Evolutionary conservation across 768 basidiomycete genomes (phyloP), one percentile per base, ranked within the genome.

Genomic region (Trametes cubensis): DNA sequence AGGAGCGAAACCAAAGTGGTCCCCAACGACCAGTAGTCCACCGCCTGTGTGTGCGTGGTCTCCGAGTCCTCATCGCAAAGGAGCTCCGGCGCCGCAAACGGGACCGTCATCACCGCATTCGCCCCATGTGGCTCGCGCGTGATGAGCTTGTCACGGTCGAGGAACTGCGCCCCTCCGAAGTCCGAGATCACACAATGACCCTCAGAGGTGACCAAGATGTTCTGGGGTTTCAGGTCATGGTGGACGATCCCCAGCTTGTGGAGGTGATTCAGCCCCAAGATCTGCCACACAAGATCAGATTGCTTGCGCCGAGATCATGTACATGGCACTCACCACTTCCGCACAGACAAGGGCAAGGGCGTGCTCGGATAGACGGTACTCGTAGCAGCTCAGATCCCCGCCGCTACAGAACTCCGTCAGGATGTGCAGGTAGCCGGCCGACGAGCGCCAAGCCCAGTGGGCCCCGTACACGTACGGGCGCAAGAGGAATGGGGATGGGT

Each of bases 141-240:
- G 26, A 69, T 40, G 14, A 11, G n/a, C 13, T 66, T 80, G 75
- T 39, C 78, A 75, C 62, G 78, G 78, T 44, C 75, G 72, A 82
- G 79, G 49, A 81, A 76, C 40, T 59, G 56, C 1, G 82, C 80
- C n/a, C 82, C 70, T 4, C 84, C 84, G 66, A 82, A 85, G 70
- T 85, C 84, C n/a, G 80, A 78, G 58, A 85, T 81, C 67, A 83
- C 81, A 72, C 83, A 70, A 55, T 74, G 72, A 10, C 73, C 72
- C 10, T 64, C 54, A 4, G 65, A 69, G 62, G 74, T 72, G n/a
- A 77, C 70, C 38, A 78, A 70, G 44, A 80, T 66, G 62, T 85
- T 84, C 60, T 81, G 81, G 0, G 84, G 84, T 66, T 85, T 85
- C 13, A 85, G 63, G 68, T 85, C 84, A 20, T 83, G 78, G 69